Percentiles rank a stretch among this genome's conserved stretches.
Conservation (phyloP, 331 rosid species). For the Saraca asoca region DNA sequence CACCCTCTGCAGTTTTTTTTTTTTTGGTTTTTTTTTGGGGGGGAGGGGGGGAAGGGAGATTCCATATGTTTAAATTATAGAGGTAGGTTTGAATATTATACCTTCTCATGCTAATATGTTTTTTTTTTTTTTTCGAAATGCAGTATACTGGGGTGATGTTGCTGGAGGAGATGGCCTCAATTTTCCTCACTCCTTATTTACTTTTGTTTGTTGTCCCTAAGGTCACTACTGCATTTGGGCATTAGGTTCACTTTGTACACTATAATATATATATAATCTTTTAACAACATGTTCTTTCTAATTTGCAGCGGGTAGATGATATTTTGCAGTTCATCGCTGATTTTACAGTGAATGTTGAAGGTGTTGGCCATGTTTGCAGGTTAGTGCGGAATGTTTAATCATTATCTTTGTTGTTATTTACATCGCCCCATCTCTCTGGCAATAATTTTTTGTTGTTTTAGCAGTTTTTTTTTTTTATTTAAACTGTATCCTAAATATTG, state of each 20-base stretch:
- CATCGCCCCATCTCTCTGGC: constrained; percentile 5
- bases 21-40: no score
- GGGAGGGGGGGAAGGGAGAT: no score
- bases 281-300: constrained; percentile 26
- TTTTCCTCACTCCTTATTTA: constrained; percentile 92
- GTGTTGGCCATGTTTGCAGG: constrained; percentile 99
- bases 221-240: constrained; percentile 46
- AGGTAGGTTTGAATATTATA: constrained; percentile 8
- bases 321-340: constrained; percentile 80
- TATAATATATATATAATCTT: constrained; percentile 16
- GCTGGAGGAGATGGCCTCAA: constrained; percentile 96
- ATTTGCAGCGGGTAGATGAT: constrained; percentile 86
- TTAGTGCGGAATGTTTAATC: constrained; percentile 6
- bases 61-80: no score
- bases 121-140: constrained; percentile 21
- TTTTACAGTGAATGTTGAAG: constrained; percentile 82
- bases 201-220: constrained; percentile 80
- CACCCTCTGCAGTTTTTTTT: no score
- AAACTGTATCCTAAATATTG: constrained; percentile 28
- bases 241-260: constrained; percentile 3
- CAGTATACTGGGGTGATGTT: constrained; percentile 97
- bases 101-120: constrained; percentile 34
- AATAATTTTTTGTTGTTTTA: background rate
- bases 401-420: background rate
- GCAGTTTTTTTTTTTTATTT: background rate